Conservation (phyloP, 2,329 filamentous ascomycete genomes). For the Exophiala sp. region DNA sequence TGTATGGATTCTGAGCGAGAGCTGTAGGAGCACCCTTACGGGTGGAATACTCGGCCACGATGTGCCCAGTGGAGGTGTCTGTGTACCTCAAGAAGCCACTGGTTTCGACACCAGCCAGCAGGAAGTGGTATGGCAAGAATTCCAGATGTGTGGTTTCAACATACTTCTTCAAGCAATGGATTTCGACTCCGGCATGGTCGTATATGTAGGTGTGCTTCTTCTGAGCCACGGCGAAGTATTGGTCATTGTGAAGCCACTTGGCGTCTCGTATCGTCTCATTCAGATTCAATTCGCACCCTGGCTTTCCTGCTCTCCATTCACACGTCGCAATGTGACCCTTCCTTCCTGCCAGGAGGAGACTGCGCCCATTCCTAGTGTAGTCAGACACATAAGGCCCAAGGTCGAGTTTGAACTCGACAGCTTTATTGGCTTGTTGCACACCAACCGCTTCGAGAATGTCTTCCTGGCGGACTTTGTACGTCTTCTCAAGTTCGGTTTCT, state of each 20-base stretch:
- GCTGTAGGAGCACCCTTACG: slow-evolving; percentile 77
- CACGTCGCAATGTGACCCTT: slow-evolving; percentile 95
- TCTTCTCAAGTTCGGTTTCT: slow-evolving; percentile 80
- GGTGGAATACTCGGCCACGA: slow-evolving; percentile 79
- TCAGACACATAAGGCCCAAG: slow-evolving; percentile 84
- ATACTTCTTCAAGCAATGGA: slow-evolving; percentile 86
- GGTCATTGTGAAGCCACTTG: slow-evolving; percentile 90
- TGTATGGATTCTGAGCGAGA: slow-evolving; percentile 81
- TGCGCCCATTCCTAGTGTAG: slow-evolving; percentile 82
- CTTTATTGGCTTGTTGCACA: slow-evolving; percentile 81
- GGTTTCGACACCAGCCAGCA: slow-evolving; percentile 67
- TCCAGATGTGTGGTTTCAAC: slow-evolving; percentile 89
- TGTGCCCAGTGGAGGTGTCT: slow-evolving; percentile 86
- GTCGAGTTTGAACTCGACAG: slow-evolving; percentile 78
- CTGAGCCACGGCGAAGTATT: slow-evolving; percentile 87
- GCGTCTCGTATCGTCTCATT: slow-evolving; percentile 85
- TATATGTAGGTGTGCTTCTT: slow-evolving; percentile 98
- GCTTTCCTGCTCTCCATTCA: slow-evolving; percentile 89
- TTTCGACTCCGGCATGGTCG: slow-evolving; percentile 79
- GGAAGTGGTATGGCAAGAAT: slow-evolving; percentile 92
- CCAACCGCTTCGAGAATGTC: slow-evolving; percentile 71
- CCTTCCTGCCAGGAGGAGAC: slow-evolving; percentile 75
- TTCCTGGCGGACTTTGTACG: slow-evolving; percentile 85
- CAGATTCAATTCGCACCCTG: slow-evolving; percentile 86
- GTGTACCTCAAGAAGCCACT: slow-evolving; percentile 87